Evolutionary conservation across 805 yeast species (phyloP).

Genomic region (Metschnikowia cerradonensis): DNA sequence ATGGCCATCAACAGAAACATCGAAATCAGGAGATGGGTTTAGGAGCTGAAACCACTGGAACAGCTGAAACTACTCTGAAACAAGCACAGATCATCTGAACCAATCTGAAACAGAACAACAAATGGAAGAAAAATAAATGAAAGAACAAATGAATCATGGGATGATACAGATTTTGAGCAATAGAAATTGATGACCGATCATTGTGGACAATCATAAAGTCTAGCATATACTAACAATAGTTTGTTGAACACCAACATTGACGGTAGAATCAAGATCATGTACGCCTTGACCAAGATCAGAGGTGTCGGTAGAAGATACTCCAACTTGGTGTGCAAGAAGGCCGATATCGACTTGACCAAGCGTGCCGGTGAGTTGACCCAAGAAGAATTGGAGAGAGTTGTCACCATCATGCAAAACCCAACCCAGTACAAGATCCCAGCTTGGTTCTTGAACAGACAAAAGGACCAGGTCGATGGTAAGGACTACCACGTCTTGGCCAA

Average conservation of each 20-base stretch:
- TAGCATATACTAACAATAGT: constrained; percentile 42
- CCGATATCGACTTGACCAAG: constrained; percentile 96
- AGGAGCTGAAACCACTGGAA: no score
- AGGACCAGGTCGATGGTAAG: constrained; percentile 97
- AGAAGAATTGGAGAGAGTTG: constrained; percentile 99
- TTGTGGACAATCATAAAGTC: not conserved
- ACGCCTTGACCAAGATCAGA: constrained; percentile 99
- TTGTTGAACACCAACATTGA: constrained; percentile 99
- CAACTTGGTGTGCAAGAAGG: constrained; percentile 99
- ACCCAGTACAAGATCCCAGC: constrained; percentile 98
- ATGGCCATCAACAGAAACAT: no score
- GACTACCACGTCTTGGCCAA: constrained; percentile 98
- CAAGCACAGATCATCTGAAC: no score
- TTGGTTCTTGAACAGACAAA: constrained; percentile 97
- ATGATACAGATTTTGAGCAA: no score
- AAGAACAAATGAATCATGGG: no score
- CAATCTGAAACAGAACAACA: no score
- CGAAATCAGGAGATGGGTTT: no score
- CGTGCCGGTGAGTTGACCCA: constrained; percentile 99
- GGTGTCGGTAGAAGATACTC: constrained; percentile 99
- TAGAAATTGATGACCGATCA: no score
- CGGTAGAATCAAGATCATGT: constrained; percentile 99
- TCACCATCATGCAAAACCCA: constrained; percentile 99
- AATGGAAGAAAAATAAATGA: no score
- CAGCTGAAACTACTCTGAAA: no score